These are phyloP conservation scores for Cyclospora cayetanensis DNA, from an alignment of 169 alveolate species.

Conservation along the genomic window DNA sequence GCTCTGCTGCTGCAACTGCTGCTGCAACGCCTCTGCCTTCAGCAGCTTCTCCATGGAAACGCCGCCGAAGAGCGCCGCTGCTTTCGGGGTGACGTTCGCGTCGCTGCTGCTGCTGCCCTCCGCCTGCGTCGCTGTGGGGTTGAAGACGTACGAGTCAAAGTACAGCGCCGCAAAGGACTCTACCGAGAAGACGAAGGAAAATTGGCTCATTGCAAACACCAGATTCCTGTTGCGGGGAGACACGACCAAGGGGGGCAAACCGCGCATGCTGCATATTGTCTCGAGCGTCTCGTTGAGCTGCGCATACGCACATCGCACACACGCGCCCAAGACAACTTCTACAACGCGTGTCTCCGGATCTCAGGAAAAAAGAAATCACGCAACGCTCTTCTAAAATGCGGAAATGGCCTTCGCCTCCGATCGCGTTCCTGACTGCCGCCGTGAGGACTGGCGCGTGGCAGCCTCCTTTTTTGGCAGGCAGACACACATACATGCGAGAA, in stretches of 20 bases:
- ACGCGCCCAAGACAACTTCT: too few species aligned
- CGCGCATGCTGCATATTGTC: slow-evolving; percentile 58
- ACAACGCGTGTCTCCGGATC: too few species aligned
- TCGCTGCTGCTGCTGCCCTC: neutral
- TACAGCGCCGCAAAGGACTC: slow-evolving; percentile 94
- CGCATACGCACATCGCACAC: too few species aligned
- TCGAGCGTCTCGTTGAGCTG: slow-evolving; percentile 70
- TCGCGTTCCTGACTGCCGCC: too few species aligned
- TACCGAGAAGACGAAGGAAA: slow-evolving; percentile 93
- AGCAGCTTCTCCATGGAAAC: neutral
- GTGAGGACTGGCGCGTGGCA: too few species aligned
- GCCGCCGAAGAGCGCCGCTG: neutral
- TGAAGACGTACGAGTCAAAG: slow-evolving; percentile 73
- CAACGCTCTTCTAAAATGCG: too few species aligned
- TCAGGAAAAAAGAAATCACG: too few species aligned
- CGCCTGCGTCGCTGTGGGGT: slow-evolving; percentile 16
- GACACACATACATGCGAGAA: too few species aligned
- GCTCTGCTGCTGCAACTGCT: neutral
- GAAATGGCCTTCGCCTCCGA: too few species aligned
- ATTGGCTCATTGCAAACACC: slow-evolving; percentile 94
- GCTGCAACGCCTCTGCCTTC: slow-evolving; percentile 15
- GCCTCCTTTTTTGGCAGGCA: too few species aligned
- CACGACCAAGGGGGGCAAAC: slow-evolving; percentile 67
- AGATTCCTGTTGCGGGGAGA: slow-evolving; percentile 96
- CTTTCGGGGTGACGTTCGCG: neutral